Evolutionary conservation across 2,329 filamentous ascomycete genomes (phyloP), one percentile per base, ranked within the genome.

Genomic region (Cyphellophora attinorum): DNA sequence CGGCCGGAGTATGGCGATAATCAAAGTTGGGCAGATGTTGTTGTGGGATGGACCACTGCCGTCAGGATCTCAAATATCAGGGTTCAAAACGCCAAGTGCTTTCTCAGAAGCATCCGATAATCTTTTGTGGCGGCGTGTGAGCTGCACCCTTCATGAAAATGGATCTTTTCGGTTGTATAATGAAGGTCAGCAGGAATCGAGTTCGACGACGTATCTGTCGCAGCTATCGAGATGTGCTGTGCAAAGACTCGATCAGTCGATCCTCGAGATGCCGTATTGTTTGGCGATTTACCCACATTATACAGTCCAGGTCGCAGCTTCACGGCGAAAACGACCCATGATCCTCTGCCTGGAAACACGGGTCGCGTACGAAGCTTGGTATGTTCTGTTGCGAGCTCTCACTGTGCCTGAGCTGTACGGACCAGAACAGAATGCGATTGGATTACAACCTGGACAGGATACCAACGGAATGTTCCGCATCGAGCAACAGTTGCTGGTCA

Each of bases 221-320:
- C 85, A 94, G 50, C 68, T 98, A 5, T 91, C 86, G 12, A 76
- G 91, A 35, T 91, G 82, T 55, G 85, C 89, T 6, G 79, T 98
- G 34, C 91, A 98, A 56, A 77, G 88, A 48, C 67, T 98, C 33
- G 85, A 96, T 57, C 76, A 78, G 34, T 93, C 88, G 4, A 89
- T 98, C 6, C 61, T 98, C 27, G 85, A 93, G 45, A 84, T 91
- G 56, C 85, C 95, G 40, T 91, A 84, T 53, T 96, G 88, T 62
- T 83, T 98, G 44, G 88, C 85, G 34, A 89, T 98, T 30, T 95
- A 95, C 52, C 89, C 91, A 11, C 88, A 89, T 43, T 96, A 98
- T 58, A 79, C 85, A 1, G 71, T 81, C 6, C 76, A 76, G 13
- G 74, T 84, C 2, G 81, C 76, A 3, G 73, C 81, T 12, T 67